Evolutionary conservation across 1,284 basidiomycete species (phyloP).

Genomic region (Abortiporus biennis): DNA sequence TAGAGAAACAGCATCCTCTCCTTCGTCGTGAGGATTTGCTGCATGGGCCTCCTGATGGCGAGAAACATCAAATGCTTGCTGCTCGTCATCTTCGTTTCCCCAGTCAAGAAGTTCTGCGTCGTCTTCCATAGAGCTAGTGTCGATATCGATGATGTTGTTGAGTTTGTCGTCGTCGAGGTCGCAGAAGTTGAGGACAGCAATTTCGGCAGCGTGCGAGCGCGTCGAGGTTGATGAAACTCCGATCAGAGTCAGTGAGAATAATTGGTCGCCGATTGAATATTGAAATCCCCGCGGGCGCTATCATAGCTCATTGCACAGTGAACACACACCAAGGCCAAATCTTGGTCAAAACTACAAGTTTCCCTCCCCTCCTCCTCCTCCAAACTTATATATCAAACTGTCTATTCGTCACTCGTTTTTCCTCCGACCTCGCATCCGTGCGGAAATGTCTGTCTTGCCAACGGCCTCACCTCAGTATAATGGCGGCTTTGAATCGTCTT

Average conservation of each 20-base stretch:
- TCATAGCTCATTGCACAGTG: neutral
- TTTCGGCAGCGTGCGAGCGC: too few relatives aligned
- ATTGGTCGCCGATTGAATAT: conserved; percentile 2
- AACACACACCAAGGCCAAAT: neutral
- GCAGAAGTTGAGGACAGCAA: neutral
- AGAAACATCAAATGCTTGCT: conserved; percentile 15
- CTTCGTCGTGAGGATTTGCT: conserved; percentile 42
- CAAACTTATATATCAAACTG: conserved; percentile 23
- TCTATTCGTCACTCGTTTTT: conserved; percentile 28
- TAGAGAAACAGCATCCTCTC: conserved; percentile 64
- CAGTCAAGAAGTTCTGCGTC: conserved; percentile 68
- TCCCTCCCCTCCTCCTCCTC: neutral
- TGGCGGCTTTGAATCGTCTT: conserved; percentile 22
- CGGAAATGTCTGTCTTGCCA: conserved; percentile 55
- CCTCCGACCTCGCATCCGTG: conserved; percentile 33
- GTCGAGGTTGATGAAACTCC: neutral
- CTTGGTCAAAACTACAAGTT: neutral
- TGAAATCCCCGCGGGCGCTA: neutral
- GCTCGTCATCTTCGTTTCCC: conserved; percentile 67
- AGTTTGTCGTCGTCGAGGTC: neutral
- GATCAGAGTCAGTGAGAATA: too few relatives aligned
- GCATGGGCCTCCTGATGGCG: too few relatives aligned
- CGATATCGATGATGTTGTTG: conserved; percentile 2
- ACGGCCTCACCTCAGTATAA: conserved; percentile 33
- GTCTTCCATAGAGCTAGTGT: conserved; percentile 50